Conservation (phyloP, 2,329 filamentous ascomycete species). For the Plenodomus biglobosus region DNA sequence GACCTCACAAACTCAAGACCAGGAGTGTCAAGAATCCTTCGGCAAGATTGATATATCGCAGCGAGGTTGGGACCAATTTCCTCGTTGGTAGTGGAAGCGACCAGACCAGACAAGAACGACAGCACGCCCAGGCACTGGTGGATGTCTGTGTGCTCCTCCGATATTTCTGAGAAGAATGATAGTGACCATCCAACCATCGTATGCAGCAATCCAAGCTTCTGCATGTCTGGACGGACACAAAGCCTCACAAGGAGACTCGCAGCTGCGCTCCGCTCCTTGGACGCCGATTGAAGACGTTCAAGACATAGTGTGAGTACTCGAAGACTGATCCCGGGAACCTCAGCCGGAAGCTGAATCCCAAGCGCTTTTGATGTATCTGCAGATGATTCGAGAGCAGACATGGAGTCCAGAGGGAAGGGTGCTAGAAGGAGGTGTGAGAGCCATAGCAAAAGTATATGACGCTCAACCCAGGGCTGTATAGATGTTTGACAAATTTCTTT, state of each 20-base stretch:
- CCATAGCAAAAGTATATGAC: constrained; percentile 87
- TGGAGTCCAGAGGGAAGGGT: constrained; percentile 86
- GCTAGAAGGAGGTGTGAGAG: constrained; percentile 60
- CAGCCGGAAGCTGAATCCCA: constrained; percentile 58
- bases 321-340: constrained; percentile 69
- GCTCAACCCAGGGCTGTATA: constrained; percentile 71
- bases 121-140: constrained; percentile 79
- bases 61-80: constrained; percentile 70
- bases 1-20: constrained; percentile 61
- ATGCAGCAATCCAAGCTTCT: constrained; percentile 69
- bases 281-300: constrained; percentile 70
- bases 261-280: constrained; percentile 90
- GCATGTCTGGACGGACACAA: constrained; percentile 86
- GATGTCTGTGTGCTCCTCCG: constrained; percentile 53
- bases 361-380: constrained; percentile 30
- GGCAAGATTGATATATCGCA: constrained; percentile 65
- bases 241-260: constrained; percentile 78
- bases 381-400: constrained; percentile 60
- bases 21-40: constrained; percentile 59
- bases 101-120: constrained; percentile 75
- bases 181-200: constrained; percentile 72
- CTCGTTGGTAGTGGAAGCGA: constrained; percentile 70
- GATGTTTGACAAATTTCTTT: constrained; percentile 18
- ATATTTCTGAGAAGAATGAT: constrained; percentile 55
- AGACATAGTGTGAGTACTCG: constrained; percentile 72